A percentile compares a stretch with the other conserved stretches of the same genome.
Conservation (phyloP, 1,284 basidiomycete genomes). For the Boletus semigastroideus region DNA sequence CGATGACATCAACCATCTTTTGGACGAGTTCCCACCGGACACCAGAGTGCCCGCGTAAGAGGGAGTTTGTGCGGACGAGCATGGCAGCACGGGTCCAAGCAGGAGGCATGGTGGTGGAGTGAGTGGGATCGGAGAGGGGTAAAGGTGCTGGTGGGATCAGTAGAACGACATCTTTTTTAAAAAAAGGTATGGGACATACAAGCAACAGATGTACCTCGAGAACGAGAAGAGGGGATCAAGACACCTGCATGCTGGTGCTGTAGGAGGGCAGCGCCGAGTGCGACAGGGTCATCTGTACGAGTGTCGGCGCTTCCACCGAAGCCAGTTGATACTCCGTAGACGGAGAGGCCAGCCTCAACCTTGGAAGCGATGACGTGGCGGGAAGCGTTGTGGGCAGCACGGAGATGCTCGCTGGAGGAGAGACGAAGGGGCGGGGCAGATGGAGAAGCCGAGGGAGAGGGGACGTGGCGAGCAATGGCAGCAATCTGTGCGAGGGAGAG, state of each 20-base stretch:
- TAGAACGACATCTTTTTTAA: neutral
- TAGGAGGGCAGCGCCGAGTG: slow-evolving; percentile 73
- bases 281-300: slow-evolving; percentile 64
- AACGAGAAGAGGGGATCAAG: slow-evolving; percentile 25
- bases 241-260: slow-evolving; percentile 80
- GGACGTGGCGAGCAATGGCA: slow-evolving; percentile 65
- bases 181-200: slow-evolving; percentile 6
- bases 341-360: slow-evolving; percentile 63
- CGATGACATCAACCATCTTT: slow-evolving; percentile 74
- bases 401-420: slow-evolving; percentile 47
- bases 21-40: slow-evolving; percentile 81
- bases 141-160: slow-evolving; percentile 39
- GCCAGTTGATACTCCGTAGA: slow-evolving; percentile 83
- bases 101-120: slow-evolving; percentile 80
- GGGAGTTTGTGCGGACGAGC: slow-evolving; percentile 82
- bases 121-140: slow-evolving; percentile 65
- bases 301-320: slow-evolving; percentile 79
- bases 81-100: slow-evolving; percentile 90
- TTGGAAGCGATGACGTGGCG: slow-evolving; percentile 64
- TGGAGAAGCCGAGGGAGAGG: slow-evolving; percentile 19
- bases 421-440: slow-evolving; percentile 44
- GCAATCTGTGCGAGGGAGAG: slow-evolving; percentile 75
- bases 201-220: slow-evolving; percentile 37
- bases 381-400: slow-evolving; percentile 54
- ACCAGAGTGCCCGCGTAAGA: slow-evolving; percentile 86